phyloP scores from a whole-genome alignment of 2,329 filamentous ascomycete genomes.

The Fusarium nodosum region DNA sequence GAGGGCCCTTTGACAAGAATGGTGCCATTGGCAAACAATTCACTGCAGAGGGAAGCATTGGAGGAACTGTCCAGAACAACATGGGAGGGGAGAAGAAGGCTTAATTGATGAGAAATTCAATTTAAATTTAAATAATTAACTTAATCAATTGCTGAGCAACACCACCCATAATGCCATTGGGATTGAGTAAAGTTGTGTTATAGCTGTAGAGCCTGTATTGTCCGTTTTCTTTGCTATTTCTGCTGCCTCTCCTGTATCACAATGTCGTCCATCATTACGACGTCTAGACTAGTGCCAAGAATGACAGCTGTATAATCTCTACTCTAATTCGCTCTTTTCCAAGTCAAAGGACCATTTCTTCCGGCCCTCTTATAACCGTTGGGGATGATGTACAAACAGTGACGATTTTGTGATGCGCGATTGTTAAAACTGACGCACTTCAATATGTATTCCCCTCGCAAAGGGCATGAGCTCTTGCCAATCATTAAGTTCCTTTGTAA shows the following conservation, averaged over 20 bases:
- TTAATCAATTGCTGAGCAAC: not conserved
- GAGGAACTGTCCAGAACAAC: constrained; percentile 64
- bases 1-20: constrained; percentile 64
- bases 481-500: not conserved
- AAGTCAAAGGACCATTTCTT: constrained; percentile 14
- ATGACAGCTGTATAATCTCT: not conserved
- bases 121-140: not conserved
- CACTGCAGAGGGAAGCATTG: constrained; percentile 65
- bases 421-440: not conserved
- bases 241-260: no score
- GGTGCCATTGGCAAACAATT: constrained; percentile 69
- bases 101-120: not conserved
- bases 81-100: constrained; percentile 57
- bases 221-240: no score
- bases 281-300: not conserved
- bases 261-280: constrained; percentile 20
- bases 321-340: not conserved
- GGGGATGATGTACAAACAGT: constrained; percentile 11
- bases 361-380: not conserved
- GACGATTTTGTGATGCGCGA: constrained; percentile 26
- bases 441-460: not conserved
- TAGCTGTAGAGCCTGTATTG: no score
- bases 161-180: accelerated
- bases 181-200: no score
- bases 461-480: not conserved